phyloP scores from a whole-genome alignment of 441 rosid species.

The California macrophylla region DNA sequence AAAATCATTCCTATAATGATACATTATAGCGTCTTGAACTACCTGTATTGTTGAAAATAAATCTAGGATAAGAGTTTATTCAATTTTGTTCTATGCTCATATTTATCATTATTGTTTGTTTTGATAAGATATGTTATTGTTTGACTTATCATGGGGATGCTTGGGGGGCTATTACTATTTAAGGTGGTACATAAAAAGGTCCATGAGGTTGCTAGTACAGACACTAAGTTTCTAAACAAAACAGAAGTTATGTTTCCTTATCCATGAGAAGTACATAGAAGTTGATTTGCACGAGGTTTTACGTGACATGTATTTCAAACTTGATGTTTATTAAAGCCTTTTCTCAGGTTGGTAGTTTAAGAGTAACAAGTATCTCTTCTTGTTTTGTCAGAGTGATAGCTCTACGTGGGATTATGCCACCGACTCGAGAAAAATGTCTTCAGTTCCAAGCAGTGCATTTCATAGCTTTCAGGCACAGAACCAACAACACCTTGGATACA shows the following conservation, averaged over 20 bases:
- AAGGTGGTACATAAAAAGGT: not conserved
- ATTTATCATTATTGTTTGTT: not conserved
- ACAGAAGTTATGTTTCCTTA: not conserved
- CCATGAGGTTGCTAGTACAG: not conserved
- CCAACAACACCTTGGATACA: constrained; percentile 24
- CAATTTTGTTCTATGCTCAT: not conserved
- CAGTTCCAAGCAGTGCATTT: constrained; percentile 16
- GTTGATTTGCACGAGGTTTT: not conserved
- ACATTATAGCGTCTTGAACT: not conserved
- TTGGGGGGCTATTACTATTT: no score
- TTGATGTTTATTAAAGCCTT: not conserved
- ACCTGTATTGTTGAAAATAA: not conserved
- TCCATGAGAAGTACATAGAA: not conserved
- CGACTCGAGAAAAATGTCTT: constrained; percentile 19
- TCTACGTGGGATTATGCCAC: constrained; percentile 20
- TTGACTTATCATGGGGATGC: no score
- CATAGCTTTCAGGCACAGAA: constrained; percentile 18
- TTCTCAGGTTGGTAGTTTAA: not conserved
- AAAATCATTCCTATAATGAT: constrained; percentile 3
- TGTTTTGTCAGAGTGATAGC: constrained; percentile 23
- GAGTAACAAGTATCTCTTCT: not conserved
- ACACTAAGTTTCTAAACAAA: not conserved
- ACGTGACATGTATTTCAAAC: not conserved
- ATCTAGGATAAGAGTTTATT: not conserved
- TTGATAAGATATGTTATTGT: not conserved